Conservation (phyloP, 257 asterid species). For the Gentiana dahurica region DNA sequence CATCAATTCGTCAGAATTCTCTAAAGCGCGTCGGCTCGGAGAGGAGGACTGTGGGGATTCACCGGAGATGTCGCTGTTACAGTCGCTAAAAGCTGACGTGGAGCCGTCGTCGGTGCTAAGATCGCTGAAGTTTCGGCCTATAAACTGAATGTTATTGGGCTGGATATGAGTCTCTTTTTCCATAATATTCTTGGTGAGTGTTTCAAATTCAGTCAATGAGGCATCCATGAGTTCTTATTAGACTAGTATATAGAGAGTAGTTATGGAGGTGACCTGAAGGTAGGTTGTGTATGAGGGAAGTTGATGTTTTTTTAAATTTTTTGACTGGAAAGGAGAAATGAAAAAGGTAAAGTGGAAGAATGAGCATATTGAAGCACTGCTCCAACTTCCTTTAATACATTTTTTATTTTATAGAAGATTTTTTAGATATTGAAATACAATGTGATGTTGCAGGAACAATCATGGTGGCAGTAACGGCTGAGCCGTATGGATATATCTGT, state of each 20-base stretch:
- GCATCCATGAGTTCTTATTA: neutral
- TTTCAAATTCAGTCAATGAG: neutral
- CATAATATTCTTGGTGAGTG: slow-evolving; percentile 23
- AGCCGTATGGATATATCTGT: too few relatives aligned
- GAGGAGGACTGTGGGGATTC: slow-evolving; percentile 66
- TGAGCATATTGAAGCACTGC: neutral
- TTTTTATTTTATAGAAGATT: too few relatives aligned
- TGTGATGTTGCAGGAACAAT: too few relatives aligned
- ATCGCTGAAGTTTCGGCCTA: slow-evolving; percentile 56
- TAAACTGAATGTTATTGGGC: slow-evolving; percentile 32
- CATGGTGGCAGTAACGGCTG: too few relatives aligned
- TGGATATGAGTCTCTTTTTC: slow-evolving; percentile 41
- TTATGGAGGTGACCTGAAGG: neutral
- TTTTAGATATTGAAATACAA: too few relatives aligned
- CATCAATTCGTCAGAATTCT: slow-evolving; percentile 62
- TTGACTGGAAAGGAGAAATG: too few relatives aligned
- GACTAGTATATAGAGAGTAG: too few relatives aligned
- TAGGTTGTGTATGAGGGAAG: neutral
- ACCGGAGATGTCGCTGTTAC: slow-evolving; percentile 93
- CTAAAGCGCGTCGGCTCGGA: slow-evolving; percentile 66
- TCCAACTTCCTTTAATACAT: too few relatives aligned
- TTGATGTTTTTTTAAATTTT: too few relatives aligned
- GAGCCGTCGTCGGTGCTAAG: slow-evolving; percentile 37
- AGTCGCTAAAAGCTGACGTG: slow-evolving; percentile 89
- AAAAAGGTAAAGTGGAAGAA: neutral